Conservation (phyloP, 1,284 basidiomycete genomes). For the Pseudozyma tsukubaensis region DNA sequence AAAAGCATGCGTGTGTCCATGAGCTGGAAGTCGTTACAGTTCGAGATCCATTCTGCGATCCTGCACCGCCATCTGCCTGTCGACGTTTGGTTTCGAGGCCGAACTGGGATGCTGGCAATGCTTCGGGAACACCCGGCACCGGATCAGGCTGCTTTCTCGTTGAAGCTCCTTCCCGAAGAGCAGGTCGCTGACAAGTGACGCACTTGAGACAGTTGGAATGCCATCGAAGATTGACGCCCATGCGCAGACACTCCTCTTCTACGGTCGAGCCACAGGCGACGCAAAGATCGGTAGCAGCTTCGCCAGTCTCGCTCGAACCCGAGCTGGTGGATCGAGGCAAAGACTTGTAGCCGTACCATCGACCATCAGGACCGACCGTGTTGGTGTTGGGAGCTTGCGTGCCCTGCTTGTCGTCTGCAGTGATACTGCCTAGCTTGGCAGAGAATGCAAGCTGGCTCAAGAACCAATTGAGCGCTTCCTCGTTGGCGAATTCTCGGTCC, state of each 20-base stretch:
- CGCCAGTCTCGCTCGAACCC: conserved; percentile 51
- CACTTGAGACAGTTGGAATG: conserved; percentile 93
- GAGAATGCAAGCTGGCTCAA: conserved; percentile 91
- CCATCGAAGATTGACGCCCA: conserved; percentile 95
- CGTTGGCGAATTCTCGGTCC: conserved; percentile 86
- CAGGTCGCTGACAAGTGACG: conserved; percentile 74
- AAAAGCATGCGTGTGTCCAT: conserved; percentile 71
- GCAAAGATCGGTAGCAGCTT: conserved; percentile 80
- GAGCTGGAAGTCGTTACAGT: conserved; percentile 11
- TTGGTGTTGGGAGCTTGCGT: conserved; percentile 49
- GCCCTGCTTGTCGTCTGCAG: conserved; percentile 50
- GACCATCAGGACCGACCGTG: conserved; percentile 45
- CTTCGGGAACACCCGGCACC: conserved; percentile 31
- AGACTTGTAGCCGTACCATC: conserved; percentile 63
- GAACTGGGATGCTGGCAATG: conserved; percentile 56
- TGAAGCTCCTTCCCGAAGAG: conserved; percentile 35
- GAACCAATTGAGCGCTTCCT: conserved; percentile 86
- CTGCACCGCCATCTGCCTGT: conserved; percentile 13
- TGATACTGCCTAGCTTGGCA: conserved; percentile 70
- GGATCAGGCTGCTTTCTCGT: conserved; percentile 39
- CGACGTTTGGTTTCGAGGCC: conserved; percentile 54
- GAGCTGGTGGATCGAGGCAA: conserved; percentile 61
- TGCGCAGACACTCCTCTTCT: conserved; percentile 94
- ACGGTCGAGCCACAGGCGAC: conserved; percentile 88
- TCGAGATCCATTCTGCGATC: conserved; percentile 16